Evolutionary conservation across 108 stramenopile species (phyloP).

Genomic region (Nannochloropsis granulata): DNA sequence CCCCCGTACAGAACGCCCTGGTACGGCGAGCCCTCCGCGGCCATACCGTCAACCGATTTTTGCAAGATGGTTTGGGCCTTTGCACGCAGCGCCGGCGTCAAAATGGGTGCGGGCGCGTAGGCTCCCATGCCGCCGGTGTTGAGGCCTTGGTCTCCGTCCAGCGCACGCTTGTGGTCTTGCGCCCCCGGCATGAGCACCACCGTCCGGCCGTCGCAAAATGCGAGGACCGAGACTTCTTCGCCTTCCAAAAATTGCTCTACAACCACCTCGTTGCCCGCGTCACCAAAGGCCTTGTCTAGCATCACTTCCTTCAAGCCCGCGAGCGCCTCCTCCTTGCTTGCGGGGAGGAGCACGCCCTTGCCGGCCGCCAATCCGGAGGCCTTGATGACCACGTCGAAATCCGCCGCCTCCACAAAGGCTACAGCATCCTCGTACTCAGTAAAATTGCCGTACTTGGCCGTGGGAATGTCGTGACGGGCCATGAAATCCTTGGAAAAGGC

Average conservation of each 20-base stretch:
- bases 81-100: constrained; percentile 64
- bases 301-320: constrained; percentile 80
- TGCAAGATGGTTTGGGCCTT: constrained; percentile 76
- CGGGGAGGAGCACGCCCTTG: constrained; percentile 91
- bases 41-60: constrained; percentile 81
- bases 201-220: constrained; percentile 89
- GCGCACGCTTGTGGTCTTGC: constrained; percentile 96
- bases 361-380: constrained; percentile 97
- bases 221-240: constrained; percentile 89
- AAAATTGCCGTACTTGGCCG: constrained; percentile 82
- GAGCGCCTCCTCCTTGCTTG: constrained; percentile 70
- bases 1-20: constrained; percentile 93
- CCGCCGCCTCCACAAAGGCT: constrained; percentile 44
- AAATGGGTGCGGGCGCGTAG: constrained; percentile 89
- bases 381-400: constrained; percentile 90
- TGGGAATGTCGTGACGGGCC: constrained; percentile 72
- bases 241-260: constrained; percentile 93
- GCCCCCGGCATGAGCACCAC: constrained; percentile 73
- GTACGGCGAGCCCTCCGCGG: constrained; percentile 82
- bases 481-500: constrained; percentile 98
- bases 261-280: constrained; percentile 82
- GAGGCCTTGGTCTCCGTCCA: constrained; percentile 85
- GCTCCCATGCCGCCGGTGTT: constrained; percentile 98
- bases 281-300: constrained; percentile 77
- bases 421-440: constrained; percentile 49